phyloP scores from a whole-genome alignment of 148 eudicot genomes.

The Arctostaphylos glauca region DNA sequence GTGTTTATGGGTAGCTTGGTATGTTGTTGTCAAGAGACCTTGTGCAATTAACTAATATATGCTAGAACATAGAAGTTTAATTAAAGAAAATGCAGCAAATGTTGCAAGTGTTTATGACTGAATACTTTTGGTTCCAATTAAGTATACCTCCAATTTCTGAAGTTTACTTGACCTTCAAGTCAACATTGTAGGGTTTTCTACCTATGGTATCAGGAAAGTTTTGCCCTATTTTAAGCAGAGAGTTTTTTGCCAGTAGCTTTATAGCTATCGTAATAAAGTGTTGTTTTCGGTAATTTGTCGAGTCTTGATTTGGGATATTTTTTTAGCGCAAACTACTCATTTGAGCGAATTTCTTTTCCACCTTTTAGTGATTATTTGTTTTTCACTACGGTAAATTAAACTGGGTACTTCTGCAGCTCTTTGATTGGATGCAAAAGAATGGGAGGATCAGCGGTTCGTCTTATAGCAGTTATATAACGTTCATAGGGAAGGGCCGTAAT shows the following conservation, averaged over 20 bases:
- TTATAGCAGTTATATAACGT: slow-evolving; percentile 84
- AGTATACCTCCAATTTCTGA: background rate
- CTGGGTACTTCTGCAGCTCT: slow-evolving; percentile 49
- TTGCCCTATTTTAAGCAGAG: background rate
- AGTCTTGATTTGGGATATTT: background rate
- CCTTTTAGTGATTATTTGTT: background rate
- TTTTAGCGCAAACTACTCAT: background rate
- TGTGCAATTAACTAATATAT: background rate
- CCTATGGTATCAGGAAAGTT: background rate
- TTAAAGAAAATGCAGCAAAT: background rate
- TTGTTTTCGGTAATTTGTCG: background rate
- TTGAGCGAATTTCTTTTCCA: background rate
- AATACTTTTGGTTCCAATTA: background rate
- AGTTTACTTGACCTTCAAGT: background rate
- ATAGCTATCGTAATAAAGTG: background rate
- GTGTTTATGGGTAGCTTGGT: background rate
- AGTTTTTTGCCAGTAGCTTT: background rate
- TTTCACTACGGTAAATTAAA: background rate
- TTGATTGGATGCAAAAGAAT: slow-evolving; percentile 81
- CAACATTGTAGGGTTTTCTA: background rate
- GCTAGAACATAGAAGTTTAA: background rate
- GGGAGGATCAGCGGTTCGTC: slow-evolving; percentile 63
- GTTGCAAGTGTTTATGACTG: background rate
- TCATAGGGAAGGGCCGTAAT: slow-evolving; percentile 51
- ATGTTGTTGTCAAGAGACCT: no score